Conservation (phyloP, 805 yeast genomes). For the Grigorovia yakushimaensis region DNA sequence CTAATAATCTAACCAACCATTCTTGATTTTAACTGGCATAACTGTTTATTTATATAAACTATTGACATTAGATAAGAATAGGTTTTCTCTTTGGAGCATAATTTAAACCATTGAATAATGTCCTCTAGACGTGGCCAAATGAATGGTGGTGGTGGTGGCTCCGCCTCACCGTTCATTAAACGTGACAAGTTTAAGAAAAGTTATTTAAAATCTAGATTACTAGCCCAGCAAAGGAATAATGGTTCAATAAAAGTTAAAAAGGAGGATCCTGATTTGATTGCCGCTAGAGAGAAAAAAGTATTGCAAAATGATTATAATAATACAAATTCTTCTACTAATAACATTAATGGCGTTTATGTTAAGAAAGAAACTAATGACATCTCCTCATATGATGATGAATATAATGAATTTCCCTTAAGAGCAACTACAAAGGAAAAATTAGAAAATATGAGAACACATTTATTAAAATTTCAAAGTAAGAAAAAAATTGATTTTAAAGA, state of each 20-base stretch:
- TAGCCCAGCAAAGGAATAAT: slow-evolving; percentile 4
- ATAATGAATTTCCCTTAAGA: slow-evolving; percentile 39
- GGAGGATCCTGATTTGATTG: slow-evolving; percentile 25
- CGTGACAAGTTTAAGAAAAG: slow-evolving; percentile 29
- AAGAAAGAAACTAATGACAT: slow-evolving; percentile 4
- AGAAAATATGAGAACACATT: slow-evolving; percentile 65
- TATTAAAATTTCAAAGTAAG: slow-evolving; percentile 69
- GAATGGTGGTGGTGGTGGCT: slow-evolving; percentile 12
- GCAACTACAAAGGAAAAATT: slow-evolving; percentile 67
- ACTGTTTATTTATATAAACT: no score
- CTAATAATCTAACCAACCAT: not conserved
- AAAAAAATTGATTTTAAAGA: slow-evolving; percentile 59
- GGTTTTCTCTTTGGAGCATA: not conserved
- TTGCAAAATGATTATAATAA: slow-evolving; percentile 2
- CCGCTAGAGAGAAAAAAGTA: slow-evolving; percentile 18
- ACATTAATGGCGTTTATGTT: slow-evolving; percentile 8
- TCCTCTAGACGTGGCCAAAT: slow-evolving; percentile 7
- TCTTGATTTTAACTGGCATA: not conserved
- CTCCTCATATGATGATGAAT: slow-evolving; percentile 15
- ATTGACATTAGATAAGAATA: no score
- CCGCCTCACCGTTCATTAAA: slow-evolving; percentile 30
- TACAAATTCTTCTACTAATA: not conserved
- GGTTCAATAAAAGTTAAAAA: slow-evolving; percentile 17
- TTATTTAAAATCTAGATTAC: slow-evolving; percentile 21
- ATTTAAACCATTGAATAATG: not conserved